Percentiles rank a stretch among this genome's conserved stretches.
phyloP scores from a whole-genome alignment of 192 early-diverging fungal genomes.

The Umbelopsis isabellina region DNA sequence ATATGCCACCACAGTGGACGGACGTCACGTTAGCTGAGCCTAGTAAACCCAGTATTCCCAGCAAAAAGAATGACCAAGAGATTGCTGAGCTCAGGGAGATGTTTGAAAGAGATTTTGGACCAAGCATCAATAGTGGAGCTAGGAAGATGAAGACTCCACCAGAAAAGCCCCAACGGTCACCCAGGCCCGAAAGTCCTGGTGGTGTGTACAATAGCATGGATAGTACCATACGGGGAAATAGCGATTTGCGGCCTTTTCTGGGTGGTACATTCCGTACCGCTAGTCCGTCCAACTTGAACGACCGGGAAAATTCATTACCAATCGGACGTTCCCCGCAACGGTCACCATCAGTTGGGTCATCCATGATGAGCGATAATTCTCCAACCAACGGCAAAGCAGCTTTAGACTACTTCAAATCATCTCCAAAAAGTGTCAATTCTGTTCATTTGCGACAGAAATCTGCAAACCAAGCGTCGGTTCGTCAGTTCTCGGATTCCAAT shows the following conservation, averaged over 20 bases:
- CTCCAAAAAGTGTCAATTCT: background rate
- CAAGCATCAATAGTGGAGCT: background rate
- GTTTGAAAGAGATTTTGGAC: slow-evolving; percentile 18
- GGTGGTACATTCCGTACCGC: background rate
- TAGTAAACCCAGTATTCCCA: background rate
- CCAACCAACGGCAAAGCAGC: slow-evolving; percentile 3
- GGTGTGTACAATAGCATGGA: background rate
- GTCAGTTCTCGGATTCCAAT: background rate
- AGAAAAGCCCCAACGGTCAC: background rate
- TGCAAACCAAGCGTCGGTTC: background rate
- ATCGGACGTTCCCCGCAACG: background rate
- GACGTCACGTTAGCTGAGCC: slow-evolving; percentile 22
- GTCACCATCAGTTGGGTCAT: background rate
- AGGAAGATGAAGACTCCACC: background rate
- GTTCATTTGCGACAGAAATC: slow-evolving; percentile 24
- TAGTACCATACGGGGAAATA: slow-evolving; percentile 15
- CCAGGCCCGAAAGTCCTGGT: background rate
- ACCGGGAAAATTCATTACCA: background rate
- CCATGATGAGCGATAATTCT: slow-evolving; percentile 22
- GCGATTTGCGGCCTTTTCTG: background rate
- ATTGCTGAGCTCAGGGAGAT: background rate
- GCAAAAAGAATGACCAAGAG: background rate
- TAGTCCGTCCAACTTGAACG: background rate
- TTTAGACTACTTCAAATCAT: slow-evolving; percentile 21
- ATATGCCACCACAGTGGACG: background rate